Base-by-base conservation (phyloP, 306 rosid genomes). In the Benincasa hispida region DNA sequence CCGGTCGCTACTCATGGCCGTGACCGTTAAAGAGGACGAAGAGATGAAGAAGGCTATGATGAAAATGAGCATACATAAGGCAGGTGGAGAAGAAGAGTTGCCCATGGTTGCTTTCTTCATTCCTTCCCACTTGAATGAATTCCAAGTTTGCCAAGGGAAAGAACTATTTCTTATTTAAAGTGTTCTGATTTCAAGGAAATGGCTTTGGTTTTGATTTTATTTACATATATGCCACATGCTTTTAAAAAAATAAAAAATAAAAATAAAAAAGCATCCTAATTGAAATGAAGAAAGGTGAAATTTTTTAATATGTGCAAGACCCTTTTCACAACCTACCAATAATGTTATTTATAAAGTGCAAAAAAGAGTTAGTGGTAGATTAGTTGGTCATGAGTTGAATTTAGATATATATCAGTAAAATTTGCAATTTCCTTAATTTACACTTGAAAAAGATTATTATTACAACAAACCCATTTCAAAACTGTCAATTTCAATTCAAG, bases 241-340 rank as follows among this genome's bases (percentile, higher is more conserved):
- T 28, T 77, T 11, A n/a, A n/a, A n/a, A n/a, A n/a, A n/a, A n/a
- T n/a, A n/a, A n/a, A n/a, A n/a, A n/a, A n/a, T n/a, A n/a, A n/a
- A n/a, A n/a, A n/a, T n/a, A n/a, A n/a, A n/a, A n/a, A 37, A 21
- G 27, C 51, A 79, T 50, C 28, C 55, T 63, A 82, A 90, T 90
- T 86, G 82, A 83, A 22, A 6, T 35, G 82, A 85, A 87, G 92
- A 89, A 92, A 85, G 87, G 58, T 81, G 55, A 80, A 75, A 9
- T 22, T 42, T 35, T 56, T 54, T 41, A 78, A 37, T 18, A 22
- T 68, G 3, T 41, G n/a, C n/a, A 21, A 42, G n/a, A 77, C 72
- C 77, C 59, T 80, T 56, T 79, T 89, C 91, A 84, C 87, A 81
- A 92, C 98, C 98, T 87, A 87, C 93, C 91, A 51, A 82, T 90